phyloP scores from a whole-genome alignment of 1,139 yeast genomes.

The Blastobotrys apis region DNA sequence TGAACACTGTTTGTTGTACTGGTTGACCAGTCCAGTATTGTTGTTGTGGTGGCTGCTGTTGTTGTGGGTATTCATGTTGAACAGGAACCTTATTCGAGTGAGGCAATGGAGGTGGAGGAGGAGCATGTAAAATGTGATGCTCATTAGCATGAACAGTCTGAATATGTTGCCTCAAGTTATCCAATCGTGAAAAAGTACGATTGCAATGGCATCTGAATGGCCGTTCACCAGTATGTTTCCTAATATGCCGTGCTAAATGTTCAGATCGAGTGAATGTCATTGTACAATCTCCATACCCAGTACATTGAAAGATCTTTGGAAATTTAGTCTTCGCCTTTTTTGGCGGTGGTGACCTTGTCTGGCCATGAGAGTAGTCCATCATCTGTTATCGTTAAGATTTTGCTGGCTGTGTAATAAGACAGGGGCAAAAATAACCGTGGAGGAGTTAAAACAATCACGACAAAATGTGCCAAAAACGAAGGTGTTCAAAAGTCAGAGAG shows the following conservation, averaged over 20 bases:
- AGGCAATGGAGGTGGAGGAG: constrained; percentile 29
- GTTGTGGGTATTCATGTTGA: constrained; percentile 15
- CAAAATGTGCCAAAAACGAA: too few relatives aligned
- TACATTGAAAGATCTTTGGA: constrained; percentile 67
- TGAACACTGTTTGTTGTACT: constrained; percentile 5
- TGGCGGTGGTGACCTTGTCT: constrained; percentile 16
- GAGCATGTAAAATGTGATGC: constrained; percentile 40
- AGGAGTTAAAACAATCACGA: too few relatives aligned
- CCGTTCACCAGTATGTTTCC: constrained; percentile 93
- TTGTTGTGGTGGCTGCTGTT: constrained; percentile 11
- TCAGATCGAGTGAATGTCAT: constrained; percentile 89
- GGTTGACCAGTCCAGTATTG: constrained; percentile 2
- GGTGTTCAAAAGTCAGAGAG: too few relatives aligned
- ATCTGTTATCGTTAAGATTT: neutral
- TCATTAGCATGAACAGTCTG: constrained; percentile 90
- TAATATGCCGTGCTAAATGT: constrained; percentile 85
- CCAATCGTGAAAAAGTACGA: constrained; percentile 76
- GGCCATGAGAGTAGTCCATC: constrained; percentile 7
- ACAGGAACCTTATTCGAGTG: constrained; percentile 28
- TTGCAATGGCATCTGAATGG: constrained; percentile 89
- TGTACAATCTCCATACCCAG: constrained; percentile 80
- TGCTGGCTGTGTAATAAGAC: neutral
- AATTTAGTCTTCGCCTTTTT: constrained; percentile 32
- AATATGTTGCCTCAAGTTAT: constrained; percentile 85
- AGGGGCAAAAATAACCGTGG: too few relatives aligned